phyloP scores from a whole-genome alignment of 176 grass and related monocot genomes.

The Rhynchospora breviuscula region DNA sequence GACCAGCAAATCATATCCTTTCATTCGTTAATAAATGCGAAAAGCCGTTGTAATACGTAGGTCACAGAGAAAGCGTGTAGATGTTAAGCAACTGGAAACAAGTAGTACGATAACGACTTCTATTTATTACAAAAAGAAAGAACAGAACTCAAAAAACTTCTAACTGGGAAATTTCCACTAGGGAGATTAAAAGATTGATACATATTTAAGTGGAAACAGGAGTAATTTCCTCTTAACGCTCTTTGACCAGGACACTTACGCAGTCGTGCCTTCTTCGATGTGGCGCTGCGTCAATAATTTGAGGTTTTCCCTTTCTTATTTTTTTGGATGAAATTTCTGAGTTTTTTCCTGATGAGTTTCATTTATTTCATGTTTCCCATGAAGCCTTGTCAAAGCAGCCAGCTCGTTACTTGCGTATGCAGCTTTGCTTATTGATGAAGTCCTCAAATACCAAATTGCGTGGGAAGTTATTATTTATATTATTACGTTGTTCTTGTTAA shows the following conservation, averaged over 20 bases:
- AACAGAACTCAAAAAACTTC: background rate
- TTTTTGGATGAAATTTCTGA: no score
- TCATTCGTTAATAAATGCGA: background rate
- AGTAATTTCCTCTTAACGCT: background rate
- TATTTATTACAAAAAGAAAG: background rate
- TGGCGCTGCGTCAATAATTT: background rate
- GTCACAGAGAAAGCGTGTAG: background rate
- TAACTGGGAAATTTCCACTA: background rate
- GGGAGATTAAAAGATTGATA: background rate
- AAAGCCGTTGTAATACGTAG: background rate
- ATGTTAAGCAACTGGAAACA: background rate
- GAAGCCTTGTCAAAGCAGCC: background rate
- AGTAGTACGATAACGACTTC: background rate
- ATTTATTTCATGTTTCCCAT: background rate
- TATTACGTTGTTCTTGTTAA: background rate
- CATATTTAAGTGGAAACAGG: background rate
- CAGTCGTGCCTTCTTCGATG: background rate
- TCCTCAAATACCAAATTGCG: background rate
- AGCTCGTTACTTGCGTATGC: background rate
- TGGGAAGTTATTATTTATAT: background rate
- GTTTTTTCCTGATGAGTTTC: background rate
- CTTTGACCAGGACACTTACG: background rate
- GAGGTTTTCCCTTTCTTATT: background rate
- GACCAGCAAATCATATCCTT: background rate
- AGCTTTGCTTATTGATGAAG: background rate